A percentile compares a stretch with the other conserved stretches of the same genome.
These are phyloP conservation scores for Huntiella moniliformis DNA, from an alignment of 2,329 filamentous ascomycete species.

Conservation along the genomic window DNA sequence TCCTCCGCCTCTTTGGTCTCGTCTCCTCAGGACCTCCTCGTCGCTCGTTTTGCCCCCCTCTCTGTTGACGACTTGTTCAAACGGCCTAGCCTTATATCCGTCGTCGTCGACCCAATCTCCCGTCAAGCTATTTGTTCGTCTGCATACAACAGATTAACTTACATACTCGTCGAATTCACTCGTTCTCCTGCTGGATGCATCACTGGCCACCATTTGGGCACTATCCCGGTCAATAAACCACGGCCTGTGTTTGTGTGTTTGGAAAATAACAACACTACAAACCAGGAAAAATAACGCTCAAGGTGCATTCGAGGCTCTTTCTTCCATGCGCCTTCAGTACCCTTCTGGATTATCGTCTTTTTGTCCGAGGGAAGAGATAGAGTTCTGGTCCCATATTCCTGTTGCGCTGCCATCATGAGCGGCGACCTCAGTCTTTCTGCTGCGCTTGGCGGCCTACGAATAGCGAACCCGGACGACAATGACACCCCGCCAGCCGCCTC, in stretches of 20 bases:
- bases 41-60: no score
- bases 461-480: constrained; percentile 83
- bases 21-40: no score
- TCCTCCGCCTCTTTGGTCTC: no score
- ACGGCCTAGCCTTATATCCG: no score
- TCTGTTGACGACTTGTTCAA: no score
- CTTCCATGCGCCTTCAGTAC: constrained; percentile 10
- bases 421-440: constrained; percentile 83
- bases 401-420: constrained; percentile 41
- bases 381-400: no score
- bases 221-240: constrained; percentile 3
- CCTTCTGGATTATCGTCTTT: constrained; percentile 7
- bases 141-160: no score
- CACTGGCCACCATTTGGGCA: constrained; percentile 3
- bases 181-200: background rate
- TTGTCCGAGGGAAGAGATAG: background rate
- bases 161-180: no score
- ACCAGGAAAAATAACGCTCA: background rate
- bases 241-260: background rate
- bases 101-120: no score
- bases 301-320: constrained; percentile 1
- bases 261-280: background rate
- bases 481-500: constrained; percentile 15
- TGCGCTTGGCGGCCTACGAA: constrained; percentile 81
- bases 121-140: no score